Conservation (phyloP, 805 yeast genomes). For the Huiozyma sinensis region DNA sequence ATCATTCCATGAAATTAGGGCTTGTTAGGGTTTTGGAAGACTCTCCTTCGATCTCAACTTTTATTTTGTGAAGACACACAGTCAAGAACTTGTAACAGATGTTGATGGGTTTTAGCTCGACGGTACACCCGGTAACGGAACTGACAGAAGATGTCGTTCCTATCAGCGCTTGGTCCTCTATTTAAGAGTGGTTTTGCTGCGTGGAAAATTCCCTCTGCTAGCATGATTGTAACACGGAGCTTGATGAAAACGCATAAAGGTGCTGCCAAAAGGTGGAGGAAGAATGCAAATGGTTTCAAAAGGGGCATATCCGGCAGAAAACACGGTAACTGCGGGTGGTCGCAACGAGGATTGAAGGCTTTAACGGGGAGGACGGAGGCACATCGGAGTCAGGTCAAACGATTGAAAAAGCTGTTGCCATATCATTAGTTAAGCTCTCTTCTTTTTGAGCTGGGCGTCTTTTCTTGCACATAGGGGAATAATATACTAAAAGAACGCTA, state of each 20-base stretch:
- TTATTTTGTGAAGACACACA: too few relatives aligned
- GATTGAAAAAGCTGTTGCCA: slow-evolving; percentile 46
- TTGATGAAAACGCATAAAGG: slow-evolving; percentile 73
- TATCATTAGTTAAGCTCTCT: slow-evolving; percentile 15
- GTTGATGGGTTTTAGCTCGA: too few relatives aligned
- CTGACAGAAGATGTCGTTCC: neutral
- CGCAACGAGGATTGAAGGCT: slow-evolving; percentile 46
- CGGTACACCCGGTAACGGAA: too few relatives aligned
- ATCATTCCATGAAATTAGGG: neutral
- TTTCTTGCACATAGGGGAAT: too few relatives aligned
- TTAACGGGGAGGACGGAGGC: slow-evolving; percentile 52
- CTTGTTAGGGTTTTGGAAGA: too few relatives aligned
- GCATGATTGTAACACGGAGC: slow-evolving; percentile 23
- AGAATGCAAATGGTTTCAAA: slow-evolving; percentile 55
- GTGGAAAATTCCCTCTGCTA: slow-evolving; percentile 4
- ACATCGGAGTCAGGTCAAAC: slow-evolving; percentile 45
- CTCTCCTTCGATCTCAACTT: too few relatives aligned
- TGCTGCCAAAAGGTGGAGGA: slow-evolving; percentile 78
- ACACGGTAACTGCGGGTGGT: slow-evolving; percentile 90
- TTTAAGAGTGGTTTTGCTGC: slow-evolving; percentile 1
- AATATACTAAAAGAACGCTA: too few relatives aligned
- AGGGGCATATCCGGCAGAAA: slow-evolving; percentile 76
- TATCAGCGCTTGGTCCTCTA: slow-evolving; percentile 2
- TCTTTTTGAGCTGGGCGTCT: too few relatives aligned
- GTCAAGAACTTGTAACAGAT: too few relatives aligned